phyloP scores from a whole-genome alignment of 768 basidiomycete species.

The Coprinellus aureogranulatus region DNA sequence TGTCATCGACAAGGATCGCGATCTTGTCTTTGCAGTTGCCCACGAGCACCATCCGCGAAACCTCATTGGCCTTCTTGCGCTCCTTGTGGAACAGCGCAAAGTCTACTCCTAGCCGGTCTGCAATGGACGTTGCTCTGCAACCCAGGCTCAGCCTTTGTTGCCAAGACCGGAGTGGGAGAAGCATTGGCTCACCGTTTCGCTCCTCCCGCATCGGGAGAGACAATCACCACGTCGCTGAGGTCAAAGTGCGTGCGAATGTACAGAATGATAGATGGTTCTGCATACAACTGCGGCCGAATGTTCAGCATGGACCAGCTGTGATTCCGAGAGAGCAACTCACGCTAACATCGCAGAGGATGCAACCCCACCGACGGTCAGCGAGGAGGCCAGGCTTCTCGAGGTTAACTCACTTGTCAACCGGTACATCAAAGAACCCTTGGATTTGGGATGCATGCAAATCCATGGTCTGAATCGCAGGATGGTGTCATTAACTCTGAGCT shows the following conservation, averaged over 20 bases:
- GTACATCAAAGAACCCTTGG: constrained; percentile 99
- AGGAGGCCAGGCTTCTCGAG: constrained; percentile 4
- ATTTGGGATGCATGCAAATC: constrained; percentile 99
- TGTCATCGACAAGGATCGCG: constrained; percentile 96
- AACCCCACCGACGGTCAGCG: constrained; percentile 10
- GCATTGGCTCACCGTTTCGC: constrained; percentile 76
- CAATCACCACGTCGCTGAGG: constrained; percentile 83
- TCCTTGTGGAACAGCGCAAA: constrained; percentile 99
- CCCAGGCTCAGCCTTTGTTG: constrained; percentile 8
- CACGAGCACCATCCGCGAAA: constrained; percentile 93
- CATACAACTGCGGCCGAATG: constrained; percentile 65
- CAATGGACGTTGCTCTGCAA: constrained; percentile 90
- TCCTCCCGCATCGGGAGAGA: constrained; percentile 97
- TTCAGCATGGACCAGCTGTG: constrained; percentile 15
- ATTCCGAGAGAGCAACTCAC: constrained; percentile 17
- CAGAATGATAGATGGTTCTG: constrained; percentile 90
- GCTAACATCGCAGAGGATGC: constrained; percentile 17
- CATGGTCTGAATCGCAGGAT: constrained; percentile 72
- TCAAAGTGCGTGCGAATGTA: constrained; percentile 94
- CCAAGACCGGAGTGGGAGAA: constrained; percentile 9
- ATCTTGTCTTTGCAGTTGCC: constrained; percentile 90
- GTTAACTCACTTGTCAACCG: constrained; percentile 91
- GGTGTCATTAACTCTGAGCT: constrained; percentile 2
- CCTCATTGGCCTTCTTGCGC: constrained; percentile 93
- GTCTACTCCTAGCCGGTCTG: constrained; percentile 92